These are phyloP conservation scores for Moringa oleifera DNA, from an alignment of 345 rosid species.

Conservation along the genomic window DNA sequence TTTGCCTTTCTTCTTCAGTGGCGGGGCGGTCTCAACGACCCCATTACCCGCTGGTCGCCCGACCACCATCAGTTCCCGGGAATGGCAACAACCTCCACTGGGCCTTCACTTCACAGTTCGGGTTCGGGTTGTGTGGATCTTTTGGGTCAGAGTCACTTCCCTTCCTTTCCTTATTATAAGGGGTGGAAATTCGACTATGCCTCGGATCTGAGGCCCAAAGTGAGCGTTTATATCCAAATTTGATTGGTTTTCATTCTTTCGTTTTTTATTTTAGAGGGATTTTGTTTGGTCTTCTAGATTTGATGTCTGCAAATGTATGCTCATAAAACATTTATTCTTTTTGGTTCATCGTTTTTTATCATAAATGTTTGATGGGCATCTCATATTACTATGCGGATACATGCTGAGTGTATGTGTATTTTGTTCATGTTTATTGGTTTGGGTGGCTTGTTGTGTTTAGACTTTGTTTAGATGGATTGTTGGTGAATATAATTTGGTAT, in stretches of 20 bases:
- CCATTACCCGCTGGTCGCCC: slow-evolving; percentile 36
- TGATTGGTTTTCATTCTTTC: background rate
- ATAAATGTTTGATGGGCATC: too few relatives aligned
- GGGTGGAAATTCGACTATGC: slow-evolving; percentile 59
- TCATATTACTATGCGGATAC: too few relatives aligned
- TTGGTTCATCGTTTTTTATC: too few relatives aligned
- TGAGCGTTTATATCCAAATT: slow-evolving; percentile 21
- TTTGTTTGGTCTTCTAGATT: background rate
- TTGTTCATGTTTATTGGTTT: too few relatives aligned
- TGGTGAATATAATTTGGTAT: background rate
- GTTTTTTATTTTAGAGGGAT: background rate
- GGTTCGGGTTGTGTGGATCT: slow-evolving; percentile 49
- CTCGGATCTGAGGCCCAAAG: slow-evolving; percentile 81
- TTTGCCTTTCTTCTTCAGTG: slow-evolving; percentile 71
- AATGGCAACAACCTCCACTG: slow-evolving; percentile 26
- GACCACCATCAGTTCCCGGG: slow-evolving; percentile 59
- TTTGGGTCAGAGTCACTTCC: slow-evolving; percentile 47
- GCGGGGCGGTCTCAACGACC: slow-evolving; percentile 48
- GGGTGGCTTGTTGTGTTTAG: too few relatives aligned
- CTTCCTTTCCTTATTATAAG: slow-evolving; percentile 64
- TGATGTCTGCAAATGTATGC: background rate
- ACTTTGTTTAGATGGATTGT: too few relatives aligned
- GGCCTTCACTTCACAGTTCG: slow-evolving; percentile 14
- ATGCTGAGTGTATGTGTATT: too few relatives aligned
- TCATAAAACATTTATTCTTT: too few relatives aligned